Conservation (phyloP, 768 basidiomycete species). For the Floccularia luteovirens region DNA sequence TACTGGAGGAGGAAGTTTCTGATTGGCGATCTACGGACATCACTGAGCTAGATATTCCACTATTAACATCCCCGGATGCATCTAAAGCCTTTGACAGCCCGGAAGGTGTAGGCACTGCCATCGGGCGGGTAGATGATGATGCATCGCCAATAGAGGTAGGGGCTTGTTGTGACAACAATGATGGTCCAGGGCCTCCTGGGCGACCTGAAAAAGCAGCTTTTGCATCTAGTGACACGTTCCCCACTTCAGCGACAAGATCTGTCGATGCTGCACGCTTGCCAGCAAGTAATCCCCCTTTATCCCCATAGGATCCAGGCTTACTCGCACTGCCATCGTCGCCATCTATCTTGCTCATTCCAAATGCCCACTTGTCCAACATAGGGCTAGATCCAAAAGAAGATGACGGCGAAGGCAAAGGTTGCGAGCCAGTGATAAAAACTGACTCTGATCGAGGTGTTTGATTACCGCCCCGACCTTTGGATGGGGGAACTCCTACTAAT, state of each 20-base stretch:
- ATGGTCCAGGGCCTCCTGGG: slow-evolving; percentile 41
- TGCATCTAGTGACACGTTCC: slow-evolving; percentile 31
- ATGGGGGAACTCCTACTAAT: slow-evolving; percentile 89
- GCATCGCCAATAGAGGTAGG: slow-evolving; percentile 25
- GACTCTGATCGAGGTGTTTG: slow-evolving; percentile 85
- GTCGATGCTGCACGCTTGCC: slow-evolving; percentile 16
- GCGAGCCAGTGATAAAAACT: slow-evolving; percentile 83
- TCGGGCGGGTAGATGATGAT: slow-evolving; percentile 15
- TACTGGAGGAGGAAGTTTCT: slow-evolving; percentile 18
- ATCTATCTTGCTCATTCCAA: slow-evolving; percentile 90
- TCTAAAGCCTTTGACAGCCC: background rate
- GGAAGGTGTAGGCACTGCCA: slow-evolving; percentile 18
- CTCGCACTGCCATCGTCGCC: slow-evolving; percentile 22
- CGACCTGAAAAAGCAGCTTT: slow-evolving; percentile 20
- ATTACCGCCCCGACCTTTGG: slow-evolving; percentile 90
- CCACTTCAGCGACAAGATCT: slow-evolving; percentile 28
- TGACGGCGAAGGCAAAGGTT: slow-evolving; percentile 84
- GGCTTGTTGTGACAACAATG: slow-evolving; percentile 68
- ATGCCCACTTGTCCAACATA: slow-evolving; percentile 77
- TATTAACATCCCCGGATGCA: background rate
- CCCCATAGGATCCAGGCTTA: slow-evolving; percentile 11
- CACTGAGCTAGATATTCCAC: slow-evolving; percentile 11
- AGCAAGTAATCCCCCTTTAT: slow-evolving; percentile 11
- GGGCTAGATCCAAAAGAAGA: slow-evolving; percentile 66
- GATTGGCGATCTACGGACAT: slow-evolving; percentile 27